Evolutionary conservation across 148 eudicot species (phyloP), one percentile per base, ranked within the genome.

Genomic region (Chenopodium quinoa): DNA sequence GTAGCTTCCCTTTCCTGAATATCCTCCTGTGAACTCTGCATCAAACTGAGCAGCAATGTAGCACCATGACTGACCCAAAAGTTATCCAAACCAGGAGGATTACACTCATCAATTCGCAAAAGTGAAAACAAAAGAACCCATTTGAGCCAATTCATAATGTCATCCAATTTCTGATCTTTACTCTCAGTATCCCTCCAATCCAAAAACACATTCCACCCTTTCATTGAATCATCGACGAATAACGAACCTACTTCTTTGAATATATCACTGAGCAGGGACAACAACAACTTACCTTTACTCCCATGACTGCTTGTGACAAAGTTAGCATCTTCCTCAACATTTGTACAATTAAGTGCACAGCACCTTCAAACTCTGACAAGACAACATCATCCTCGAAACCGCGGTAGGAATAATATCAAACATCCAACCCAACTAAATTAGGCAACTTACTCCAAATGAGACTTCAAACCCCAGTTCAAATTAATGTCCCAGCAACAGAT

Each of bases 11-110:
- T 90, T 86, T 96, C 99, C 85, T 94, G 95, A 78, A 94, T 98
- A 82, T 96, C 99, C 86, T 96, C 99, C 78, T 96, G 94, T 32
- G 88, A 79, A 77, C 99, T 96, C 89, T 91, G 91, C 88, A 90
- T 86, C 82, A 96, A 87, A 87, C 87, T 89, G 29, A 96, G 94
- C 84, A 96, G 86, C 89, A 94, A 84, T 48, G 79, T 80, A n/a
- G 95, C 91, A 85, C 98, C 99, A 86, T 96, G 99, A 77, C 75
- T 90, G 40, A 94, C 90, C 99, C 99, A 96, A 83, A 96, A 96
- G 73, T 78, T 82, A 89, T 94, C 99, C 86, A 92, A 83, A 82
- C 95, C 94, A 31, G 81, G 89, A 46, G 91, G 91, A 84, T 90
- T 96, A 87, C 88, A 86, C 89, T 96, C 98, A 0, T 95, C 97